Percentiles rank a stretch among this genome's conserved stretches.
These are phyloP conservation scores for Plasmodium gonderi DNA, from an alignment of 169 alveolate species.

Conservation along the genomic window DNA sequence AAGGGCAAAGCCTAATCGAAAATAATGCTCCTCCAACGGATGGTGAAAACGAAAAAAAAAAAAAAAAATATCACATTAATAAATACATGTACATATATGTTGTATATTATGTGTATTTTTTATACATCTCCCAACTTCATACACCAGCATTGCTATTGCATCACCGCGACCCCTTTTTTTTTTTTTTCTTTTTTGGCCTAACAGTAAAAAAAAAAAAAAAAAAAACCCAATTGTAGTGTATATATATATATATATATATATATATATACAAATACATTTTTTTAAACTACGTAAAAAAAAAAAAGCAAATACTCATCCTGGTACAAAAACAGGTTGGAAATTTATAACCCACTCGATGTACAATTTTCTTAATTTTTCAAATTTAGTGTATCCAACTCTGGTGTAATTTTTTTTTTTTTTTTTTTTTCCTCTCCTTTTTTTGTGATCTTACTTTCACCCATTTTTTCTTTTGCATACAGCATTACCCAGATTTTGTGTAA, in stretches of 20 bases:
- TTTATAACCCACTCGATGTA: neutral
- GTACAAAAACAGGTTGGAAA: conserved; percentile 2
- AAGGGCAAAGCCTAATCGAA: neutral
- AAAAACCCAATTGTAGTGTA: neutral
- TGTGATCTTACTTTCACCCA: neutral
- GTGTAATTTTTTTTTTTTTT: neutral
- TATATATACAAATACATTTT: neutral
- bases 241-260: neutral
- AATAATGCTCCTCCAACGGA: neutral
- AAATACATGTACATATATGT: neutral
- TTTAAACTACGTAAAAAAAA: neutral
- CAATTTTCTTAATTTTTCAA: neutral
- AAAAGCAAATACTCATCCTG: neutral
- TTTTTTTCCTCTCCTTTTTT: neutral
- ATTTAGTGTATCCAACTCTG: neutral
- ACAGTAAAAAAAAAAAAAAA: neutral
- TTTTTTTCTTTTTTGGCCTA: too few relatives aligned
- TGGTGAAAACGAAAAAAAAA: neutral
- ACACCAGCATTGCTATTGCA: too few relatives aligned
- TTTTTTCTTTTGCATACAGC: too few relatives aligned
- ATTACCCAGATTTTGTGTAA: neutral
- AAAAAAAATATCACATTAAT: neutral
- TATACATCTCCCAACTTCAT: too few relatives aligned
- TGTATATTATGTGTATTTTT: neutral
- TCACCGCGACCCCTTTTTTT: too few relatives aligned